Evolutionary conservation across 2,329 filamentous ascomycete species (phyloP).

Genomic region (Fusarium sp.): DNA sequence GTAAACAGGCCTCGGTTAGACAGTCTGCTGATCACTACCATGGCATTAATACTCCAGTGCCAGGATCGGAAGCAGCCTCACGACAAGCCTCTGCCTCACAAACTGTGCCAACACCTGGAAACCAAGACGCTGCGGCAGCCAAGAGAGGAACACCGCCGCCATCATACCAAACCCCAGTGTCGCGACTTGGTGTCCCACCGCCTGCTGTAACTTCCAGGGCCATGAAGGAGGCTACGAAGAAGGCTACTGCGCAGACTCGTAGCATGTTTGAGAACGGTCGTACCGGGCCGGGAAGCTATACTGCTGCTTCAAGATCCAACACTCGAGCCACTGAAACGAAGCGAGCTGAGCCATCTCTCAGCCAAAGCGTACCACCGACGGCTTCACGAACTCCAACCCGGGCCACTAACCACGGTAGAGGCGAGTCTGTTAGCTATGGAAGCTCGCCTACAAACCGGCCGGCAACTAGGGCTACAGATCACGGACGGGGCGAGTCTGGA

Average conservation of each 20-base stretch:
- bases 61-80: constrained; percentile 54
- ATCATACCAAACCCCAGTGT: constrained; percentile 75
- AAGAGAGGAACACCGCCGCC: constrained; percentile 84
- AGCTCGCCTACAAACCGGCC: constrained; percentile 55
- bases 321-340: constrained; percentile 34
- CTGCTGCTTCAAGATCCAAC: constrained; percentile 43
- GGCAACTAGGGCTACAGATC: constrained; percentile 30
- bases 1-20: constrained; percentile 82
- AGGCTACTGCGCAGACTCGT: constrained; percentile 84
- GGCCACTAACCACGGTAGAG: constrained; percentile 28
- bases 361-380: constrained; percentile 29
- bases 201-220: constrained; percentile 92
- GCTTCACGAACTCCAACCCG: constrained; percentile 32
- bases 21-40: constrained; percentile 96
- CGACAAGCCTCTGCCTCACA: constrained; percentile 47
- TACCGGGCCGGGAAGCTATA: constrained; percentile 44
- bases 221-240: constrained; percentile 95
- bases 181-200: constrained; percentile 85
- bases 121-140: constrained; percentile 60
- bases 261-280: constrained; percentile 73
- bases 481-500: constrained; percentile 46
- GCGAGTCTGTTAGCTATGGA: constrained; percentile 42
- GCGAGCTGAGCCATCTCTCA: constrained; percentile 30
- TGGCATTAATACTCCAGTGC: constrained; percentile 87
- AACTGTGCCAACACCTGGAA: constrained; percentile 68